Conservation (phyloP, 176 grass and related monocot genomes). For the Avena insularis region DNA sequence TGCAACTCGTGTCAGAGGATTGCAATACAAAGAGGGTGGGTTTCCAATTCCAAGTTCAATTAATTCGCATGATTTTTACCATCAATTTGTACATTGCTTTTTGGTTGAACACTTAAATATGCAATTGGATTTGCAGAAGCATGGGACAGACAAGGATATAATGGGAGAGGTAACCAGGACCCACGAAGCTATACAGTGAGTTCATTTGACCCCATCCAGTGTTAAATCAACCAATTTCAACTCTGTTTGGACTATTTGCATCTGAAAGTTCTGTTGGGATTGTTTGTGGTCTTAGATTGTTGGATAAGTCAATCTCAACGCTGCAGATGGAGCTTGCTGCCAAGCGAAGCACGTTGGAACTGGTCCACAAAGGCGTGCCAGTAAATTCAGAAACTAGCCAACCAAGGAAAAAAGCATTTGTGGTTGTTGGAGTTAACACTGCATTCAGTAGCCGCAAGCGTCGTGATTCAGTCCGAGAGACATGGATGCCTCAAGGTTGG, state of each 20-base stretch:
- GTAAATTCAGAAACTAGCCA: constrained; percentile 46
- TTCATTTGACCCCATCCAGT: constrained; percentile 22
- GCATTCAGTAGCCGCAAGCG: constrained; percentile 95
- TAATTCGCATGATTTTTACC: constrained; percentile 12
- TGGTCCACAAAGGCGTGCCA: constrained; percentile 51
- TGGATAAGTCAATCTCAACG: constrained; percentile 98
- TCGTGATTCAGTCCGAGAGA: constrained; percentile 84
- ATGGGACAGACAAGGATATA: constrained; percentile 73
- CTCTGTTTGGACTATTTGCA: constrained; percentile 29
- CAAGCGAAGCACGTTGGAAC: constrained; percentile 70
- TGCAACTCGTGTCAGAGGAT: constrained; percentile 67
- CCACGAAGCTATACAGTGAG: constrained; percentile 94
- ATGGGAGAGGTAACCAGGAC: constrained; percentile 92
- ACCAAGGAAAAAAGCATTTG: constrained; percentile 75
- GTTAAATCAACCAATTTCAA: constrained; percentile 24
- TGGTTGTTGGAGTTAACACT: constrained; percentile 93
- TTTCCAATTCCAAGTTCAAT: neutral
- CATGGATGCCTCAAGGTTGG: constrained; percentile 99
- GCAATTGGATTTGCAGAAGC: constrained; percentile 38
- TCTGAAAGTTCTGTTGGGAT: constrained; percentile 31
- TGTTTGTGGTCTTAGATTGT: constrained; percentile 71
- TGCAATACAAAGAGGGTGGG: constrained; percentile 77
- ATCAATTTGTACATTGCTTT: constrained; percentile 30
- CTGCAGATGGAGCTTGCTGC: constrained; percentile 97
- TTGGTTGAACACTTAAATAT: constrained; percentile 8